phyloP scores from a whole-genome alignment of 1,284 basidiomycete genomes.

The Gomphus bonarii region DNA sequence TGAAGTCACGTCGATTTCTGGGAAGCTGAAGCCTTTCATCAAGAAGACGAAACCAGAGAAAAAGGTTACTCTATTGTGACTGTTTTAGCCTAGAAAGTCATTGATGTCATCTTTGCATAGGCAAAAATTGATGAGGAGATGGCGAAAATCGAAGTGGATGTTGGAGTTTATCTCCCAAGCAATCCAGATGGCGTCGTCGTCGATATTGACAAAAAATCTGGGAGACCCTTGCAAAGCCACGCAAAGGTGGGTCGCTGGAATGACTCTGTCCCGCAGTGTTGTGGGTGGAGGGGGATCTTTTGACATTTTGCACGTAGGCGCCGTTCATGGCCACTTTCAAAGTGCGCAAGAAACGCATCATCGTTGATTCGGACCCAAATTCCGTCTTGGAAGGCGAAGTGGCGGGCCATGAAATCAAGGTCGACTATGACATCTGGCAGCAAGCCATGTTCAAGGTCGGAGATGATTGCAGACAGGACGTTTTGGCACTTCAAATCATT shows the following conservation, averaged over 20 bases:
- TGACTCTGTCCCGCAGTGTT: not conserved
- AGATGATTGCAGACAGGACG: conserved; percentile 97
- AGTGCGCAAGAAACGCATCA: conserved; percentile 74
- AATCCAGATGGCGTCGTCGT: conserved; percentile 96
- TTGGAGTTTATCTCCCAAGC: conserved; percentile 94
- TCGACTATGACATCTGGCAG: conserved; percentile 89
- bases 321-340: conserved; percentile 99
- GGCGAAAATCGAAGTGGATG: conserved; percentile 87
- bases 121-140: conserved; percentile 99
- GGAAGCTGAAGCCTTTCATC: conserved; percentile 95
- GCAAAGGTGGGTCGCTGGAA: conserved; percentile 49
- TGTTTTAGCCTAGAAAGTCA: not conserved
- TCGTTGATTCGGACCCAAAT: conserved; percentile 56
- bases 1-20: conserved; percentile 95
- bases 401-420: conserved; percentile 42
- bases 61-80: conserved; percentile 49
- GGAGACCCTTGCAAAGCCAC: conserved; percentile 92
- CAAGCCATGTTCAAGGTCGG: conserved; percentile 99
- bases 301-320: conserved; percentile 41
- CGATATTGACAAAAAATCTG: conserved; percentile 94
- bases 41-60: conserved; percentile 96
- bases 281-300: not conserved
- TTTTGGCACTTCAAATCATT: conserved; percentile 92
- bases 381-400: conserved; percentile 57
- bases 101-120: conserved; percentile 27